Evolutionary conservation across 2,329 filamentous ascomycete genomes (phyloP), one percentile per base, ranked within the genome.

Genomic region (Monascus ruber): DNA sequence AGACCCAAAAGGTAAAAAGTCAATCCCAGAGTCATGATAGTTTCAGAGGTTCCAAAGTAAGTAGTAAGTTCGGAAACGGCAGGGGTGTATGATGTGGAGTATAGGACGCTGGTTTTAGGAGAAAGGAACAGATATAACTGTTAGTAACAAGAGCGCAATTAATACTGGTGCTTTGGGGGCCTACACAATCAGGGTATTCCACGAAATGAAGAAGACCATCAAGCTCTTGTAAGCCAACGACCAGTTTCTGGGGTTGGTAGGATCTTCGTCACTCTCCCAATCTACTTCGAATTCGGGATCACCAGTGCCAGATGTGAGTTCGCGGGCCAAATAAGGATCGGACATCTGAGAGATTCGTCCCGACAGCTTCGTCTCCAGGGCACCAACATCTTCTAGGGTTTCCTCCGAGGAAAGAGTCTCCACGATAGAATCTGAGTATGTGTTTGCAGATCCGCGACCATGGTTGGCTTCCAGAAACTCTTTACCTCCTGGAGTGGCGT

Each of bases 1-100:
- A 91, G 70, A 4, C 85, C 85, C 24, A 85, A 58, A 6, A 91
- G 70, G 54, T 91, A 93, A 0, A 81, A 80, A 0, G 85, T 91
- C 34, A 93, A 68, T 4, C 85, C 85, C 2, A 91, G 65, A 0
- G 84, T 83, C 1, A 80, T 73, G n/a, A 81, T 59, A 0, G 76
- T 77, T 28, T 75, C 69, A 9, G 66, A 71, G 5, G 65, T 55
- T 31, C 70, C 62, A 48, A 86, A 89, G 37, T 85, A 79, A 9
- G 69, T 58, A 52, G 77, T 75, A 59, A 93, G 75, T 0, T 82
- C 79, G 0, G 76, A 72, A 28, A 83, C 76, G 2, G 79, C 80
- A 1, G 79, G 76, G 1, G 85, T 86, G 56, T 91, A 93, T 37
- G 76, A 80, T 0, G 85, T 91, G 35, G 80, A 85, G 54, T 87